Evolutionary conservation across 2,329 filamentous ascomycete genomes (phyloP).

Genomic region (Plenodomus lindquistii): DNA sequence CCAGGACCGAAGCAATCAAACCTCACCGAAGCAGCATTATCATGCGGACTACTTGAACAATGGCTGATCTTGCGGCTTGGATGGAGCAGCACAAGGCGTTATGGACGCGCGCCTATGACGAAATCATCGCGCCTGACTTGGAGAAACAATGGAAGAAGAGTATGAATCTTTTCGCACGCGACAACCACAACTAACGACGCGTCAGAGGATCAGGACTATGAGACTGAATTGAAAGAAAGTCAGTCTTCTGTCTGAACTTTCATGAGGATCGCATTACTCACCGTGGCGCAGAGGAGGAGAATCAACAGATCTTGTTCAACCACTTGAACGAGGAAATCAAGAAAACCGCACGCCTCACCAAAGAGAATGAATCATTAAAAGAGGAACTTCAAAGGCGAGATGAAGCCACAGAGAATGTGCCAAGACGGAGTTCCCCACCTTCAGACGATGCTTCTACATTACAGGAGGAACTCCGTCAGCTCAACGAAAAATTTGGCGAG

Average conservation of each 20-base stretch:
- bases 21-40: neutral
- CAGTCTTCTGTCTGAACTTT: slow-evolving; percentile 1
- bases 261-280: slow-evolving; percentile 1
- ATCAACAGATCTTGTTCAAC: slow-evolving; percentile 27
- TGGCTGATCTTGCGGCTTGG: slow-evolving; percentile 35
- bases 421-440: neutral
- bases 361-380: slow-evolving; percentile 23
- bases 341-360: slow-evolving; percentile 28
- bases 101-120: slow-evolving; percentile 39
- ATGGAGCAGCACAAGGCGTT: slow-evolving; percentile 32
- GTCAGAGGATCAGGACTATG: slow-evolving; percentile 31
- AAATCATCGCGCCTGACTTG: slow-evolving; percentile 38
- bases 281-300: slow-evolving; percentile 30
- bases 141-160: slow-evolving; percentile 41
- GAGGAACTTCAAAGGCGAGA: slow-evolving; percentile 7
- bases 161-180: slow-evolving; percentile 13
- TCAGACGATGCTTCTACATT: slow-evolving; percentile 4
- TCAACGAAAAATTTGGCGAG: slow-evolving; percentile 36
- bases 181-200: slow-evolving; percentile 3
- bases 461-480: slow-evolving; percentile 29
- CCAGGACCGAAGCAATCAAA: neutral
- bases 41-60: slow-evolving; percentile 11
- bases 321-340: slow-evolving; percentile 32
- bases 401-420: slow-evolving; percentile 5
- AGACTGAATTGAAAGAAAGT: slow-evolving; percentile 33